Conservation (phyloP, 2,329 filamentous ascomycete genomes). For the Trichoderma polysporum region DNA sequence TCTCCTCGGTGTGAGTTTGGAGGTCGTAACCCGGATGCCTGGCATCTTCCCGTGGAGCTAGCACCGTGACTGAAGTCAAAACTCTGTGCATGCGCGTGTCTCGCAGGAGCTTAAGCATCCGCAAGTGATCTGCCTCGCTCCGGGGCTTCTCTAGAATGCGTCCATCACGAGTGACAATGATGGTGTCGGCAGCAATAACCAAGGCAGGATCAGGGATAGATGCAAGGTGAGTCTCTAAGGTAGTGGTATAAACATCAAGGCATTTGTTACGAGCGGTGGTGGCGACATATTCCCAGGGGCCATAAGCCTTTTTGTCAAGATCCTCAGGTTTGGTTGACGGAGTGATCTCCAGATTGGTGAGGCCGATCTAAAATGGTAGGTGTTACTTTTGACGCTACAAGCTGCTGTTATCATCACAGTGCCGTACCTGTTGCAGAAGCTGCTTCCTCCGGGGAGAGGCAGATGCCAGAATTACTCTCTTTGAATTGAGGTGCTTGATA, state of each 20-base stretch:
- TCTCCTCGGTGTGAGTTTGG: constrained; percentile 83
- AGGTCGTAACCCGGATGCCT: constrained; percentile 82
- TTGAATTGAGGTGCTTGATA: constrained; percentile 70
- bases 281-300: constrained; percentile 87
- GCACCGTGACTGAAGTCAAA: constrained; percentile 79
- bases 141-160: constrained; percentile 88
- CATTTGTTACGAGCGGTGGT: constrained; percentile 84
- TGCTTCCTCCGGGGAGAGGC: constrained; percentile 81
- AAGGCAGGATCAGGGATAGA: constrained; percentile 69
- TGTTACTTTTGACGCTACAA: not conserved
- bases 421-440: constrained; percentile 67
- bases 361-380: constrained; percentile 60
- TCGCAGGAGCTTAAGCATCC: constrained; percentile 78
- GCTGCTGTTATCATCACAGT: not conserved
- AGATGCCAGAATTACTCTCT: constrained; percentile 86
- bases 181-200: constrained; percentile 86
- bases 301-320: constrained; percentile 70
- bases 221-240: constrained; percentile 43
- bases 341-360: constrained; percentile 77
- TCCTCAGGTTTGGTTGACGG: constrained; percentile 84
- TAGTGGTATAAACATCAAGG: constrained; percentile 63
- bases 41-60: constrained; percentile 79
- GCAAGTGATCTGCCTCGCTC: constrained; percentile 74
- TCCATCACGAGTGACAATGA: constrained; percentile 75
- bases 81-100: constrained; percentile 79